phyloP scores from a whole-genome alignment of 1,284 basidiomycete genomes.

The Cystobasidium pallidum region DNA sequence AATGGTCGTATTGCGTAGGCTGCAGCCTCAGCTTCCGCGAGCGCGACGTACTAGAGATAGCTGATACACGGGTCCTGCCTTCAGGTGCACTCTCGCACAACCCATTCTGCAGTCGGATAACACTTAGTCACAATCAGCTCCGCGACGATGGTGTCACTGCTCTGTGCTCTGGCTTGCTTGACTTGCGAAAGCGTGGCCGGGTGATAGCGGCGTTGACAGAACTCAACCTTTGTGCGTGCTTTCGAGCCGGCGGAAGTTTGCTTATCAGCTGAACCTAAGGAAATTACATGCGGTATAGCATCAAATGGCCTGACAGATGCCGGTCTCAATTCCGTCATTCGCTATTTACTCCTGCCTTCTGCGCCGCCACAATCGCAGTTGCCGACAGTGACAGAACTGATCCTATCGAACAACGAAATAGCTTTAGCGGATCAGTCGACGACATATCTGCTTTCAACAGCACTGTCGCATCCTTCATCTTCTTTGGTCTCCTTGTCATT shows the following conservation, averaged over 20 bases:
- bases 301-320: slow-evolving; percentile 42
- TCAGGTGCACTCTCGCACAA: slow-evolving; percentile 32
- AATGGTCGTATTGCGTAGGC: slow-evolving; percentile 30
- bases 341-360: slow-evolving; percentile 40
- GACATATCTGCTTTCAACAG: slow-evolving; percentile 40
- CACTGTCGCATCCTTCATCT: slow-evolving; percentile 39
- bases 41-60: neutral
- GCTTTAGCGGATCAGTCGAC: slow-evolving; percentile 20
- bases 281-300: slow-evolving; percentile 3
- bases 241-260: neutral
- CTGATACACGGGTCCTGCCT: slow-evolving; percentile 18
- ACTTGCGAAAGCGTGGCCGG: slow-evolving; percentile 37
- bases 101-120: slow-evolving; percentile 35
- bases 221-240: slow-evolving; percentile 32
- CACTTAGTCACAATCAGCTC: slow-evolving; percentile 37
- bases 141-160: slow-evolving; percentile 32
- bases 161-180: slow-evolving; percentile 36
- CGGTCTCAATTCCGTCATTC: slow-evolving; percentile 39
- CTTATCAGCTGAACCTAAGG: neutral
- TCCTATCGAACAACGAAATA: slow-evolving; percentile 39
- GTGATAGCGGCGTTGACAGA: slow-evolving; percentile 29
- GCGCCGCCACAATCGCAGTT: slow-evolving; percentile 37
- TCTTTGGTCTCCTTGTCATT: slow-evolving; percentile 31
- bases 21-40: neutral
- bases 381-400: slow-evolving; percentile 40